Percentiles rank a stretch among this genome's conserved stretches.
phyloP scores from a whole-genome alignment of 2,329 filamentous ascomycete species.

The Scopulariopsis brevicaulis region DNA sequence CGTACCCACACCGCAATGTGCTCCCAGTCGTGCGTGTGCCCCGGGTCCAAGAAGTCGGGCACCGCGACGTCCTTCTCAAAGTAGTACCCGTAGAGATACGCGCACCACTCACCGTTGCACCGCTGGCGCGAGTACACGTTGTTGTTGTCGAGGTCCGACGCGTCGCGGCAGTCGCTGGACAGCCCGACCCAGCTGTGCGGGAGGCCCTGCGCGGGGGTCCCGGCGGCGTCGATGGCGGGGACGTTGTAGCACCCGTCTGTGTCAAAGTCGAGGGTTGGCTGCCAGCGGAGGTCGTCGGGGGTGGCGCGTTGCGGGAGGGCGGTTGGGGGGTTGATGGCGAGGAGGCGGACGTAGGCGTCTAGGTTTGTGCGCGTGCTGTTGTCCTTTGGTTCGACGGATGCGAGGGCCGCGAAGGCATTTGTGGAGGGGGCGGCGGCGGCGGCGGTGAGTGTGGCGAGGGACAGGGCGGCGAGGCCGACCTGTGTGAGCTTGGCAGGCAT shows the following conservation, averaged over 20 bases:
- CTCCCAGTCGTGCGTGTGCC: conserved; percentile 28
- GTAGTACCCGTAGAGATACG: conserved; percentile 31
- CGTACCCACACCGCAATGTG: conserved; percentile 20
- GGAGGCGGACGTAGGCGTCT: background rate
- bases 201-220: conserved; percentile 19
- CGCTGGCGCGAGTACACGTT: conserved; percentile 29
- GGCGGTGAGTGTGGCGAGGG: background rate
- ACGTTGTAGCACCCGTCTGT: conserved; percentile 26
- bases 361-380: conserved; percentile 2
- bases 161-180: conserved; percentile 18
- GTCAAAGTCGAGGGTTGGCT: conserved; percentile 20
- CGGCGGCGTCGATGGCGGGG: conserved; percentile 21
- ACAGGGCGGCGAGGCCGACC: background rate
- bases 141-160: conserved; percentile 20
- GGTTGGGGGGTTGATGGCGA: conserved; percentile 8
- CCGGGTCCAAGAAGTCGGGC: conserved; percentile 14
- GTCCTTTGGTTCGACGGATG: background rate
- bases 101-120: conserved; percentile 32
- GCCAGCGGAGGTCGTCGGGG: conserved; percentile 11
- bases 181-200: conserved; percentile 15
- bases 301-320: conserved; percentile 11
- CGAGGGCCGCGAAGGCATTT: background rate
- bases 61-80: conserved; percentile 30
- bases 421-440: background rate
- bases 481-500: background rate